phyloP scores from a whole-genome alignment of 139 green algal species.

The Choricystis sp. region DNA sequence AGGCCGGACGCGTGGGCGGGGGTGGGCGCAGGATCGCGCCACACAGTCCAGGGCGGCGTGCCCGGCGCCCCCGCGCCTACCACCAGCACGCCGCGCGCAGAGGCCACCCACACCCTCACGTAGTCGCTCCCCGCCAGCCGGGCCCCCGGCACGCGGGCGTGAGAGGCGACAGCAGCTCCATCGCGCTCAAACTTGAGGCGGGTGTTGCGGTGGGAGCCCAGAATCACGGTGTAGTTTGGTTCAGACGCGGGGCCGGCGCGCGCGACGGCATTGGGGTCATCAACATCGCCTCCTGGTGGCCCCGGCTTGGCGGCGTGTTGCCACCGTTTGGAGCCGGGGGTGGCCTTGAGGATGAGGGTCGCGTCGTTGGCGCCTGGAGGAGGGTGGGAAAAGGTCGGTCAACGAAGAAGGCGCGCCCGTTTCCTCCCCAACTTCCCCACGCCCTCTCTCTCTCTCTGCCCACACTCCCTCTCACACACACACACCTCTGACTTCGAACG shows the following conservation, averaged over 20 bases:
- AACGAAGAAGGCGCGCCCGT: background rate
- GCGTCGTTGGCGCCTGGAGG: slow-evolving; percentile 64
- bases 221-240: slow-evolving; percentile 67
- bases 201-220: slow-evolving; percentile 70
- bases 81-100: slow-evolving; percentile 26
- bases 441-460: background rate
- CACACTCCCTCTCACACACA: background rate
- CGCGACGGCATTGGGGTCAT: background rate
- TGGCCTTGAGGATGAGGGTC: slow-evolving; percentile 57
- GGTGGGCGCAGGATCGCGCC: slow-evolving; percentile 31
- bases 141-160: slow-evolving; percentile 5
- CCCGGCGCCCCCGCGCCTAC: slow-evolving; percentile 30
- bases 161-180: slow-evolving; percentile 15
- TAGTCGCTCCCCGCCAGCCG: slow-evolving; percentile 17
- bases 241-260: slow-evolving; percentile 12
- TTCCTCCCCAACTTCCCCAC: background rate
- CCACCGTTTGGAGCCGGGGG: slow-evolving; percentile 43
- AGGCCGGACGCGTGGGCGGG: background rate
- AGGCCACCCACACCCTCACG: slow-evolving; percentile 44
- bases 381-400: background rate
- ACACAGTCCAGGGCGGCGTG: slow-evolving; percentile 13
- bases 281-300: too few relatives aligned
- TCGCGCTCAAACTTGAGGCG: slow-evolving; percentile 70
- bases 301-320: too few relatives aligned
- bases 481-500: slow-evolving; percentile 49